Evolutionary conservation across 176 grass and related monocot genomes (phyloP).

Genomic region (Thalia dealbata): DNA sequence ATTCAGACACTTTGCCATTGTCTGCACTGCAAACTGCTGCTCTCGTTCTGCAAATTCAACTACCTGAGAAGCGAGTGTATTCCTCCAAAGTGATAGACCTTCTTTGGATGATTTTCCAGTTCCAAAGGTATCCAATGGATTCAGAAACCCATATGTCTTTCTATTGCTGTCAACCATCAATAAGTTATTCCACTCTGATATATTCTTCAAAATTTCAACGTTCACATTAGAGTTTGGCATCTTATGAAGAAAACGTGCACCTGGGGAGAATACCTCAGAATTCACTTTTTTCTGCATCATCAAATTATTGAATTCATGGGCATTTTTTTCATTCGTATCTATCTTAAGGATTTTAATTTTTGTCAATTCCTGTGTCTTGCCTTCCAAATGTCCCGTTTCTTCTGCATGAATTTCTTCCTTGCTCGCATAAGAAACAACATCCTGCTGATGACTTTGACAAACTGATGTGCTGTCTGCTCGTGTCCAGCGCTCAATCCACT

Average conservation of each 20-base stretch:
- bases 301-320: conserved; percentile 20
- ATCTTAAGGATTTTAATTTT: conserved; percentile 31
- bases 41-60: conserved; percentile 28
- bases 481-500: conserved; percentile 56
- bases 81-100: conserved; percentile 24
- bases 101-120: conserved; percentile 21
- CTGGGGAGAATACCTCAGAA: conserved; percentile 25
- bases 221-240: conserved; percentile 23
- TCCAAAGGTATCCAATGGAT: conserved; percentile 20
- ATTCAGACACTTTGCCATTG: conserved; percentile 1
- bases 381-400: conserved; percentile 1
- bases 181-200: conserved; percentile 37
- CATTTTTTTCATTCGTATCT: conserved; percentile 25
- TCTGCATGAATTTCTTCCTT: not conserved
- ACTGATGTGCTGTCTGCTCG: conserved; percentile 27
- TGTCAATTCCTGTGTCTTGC: conserved; percentile 29
- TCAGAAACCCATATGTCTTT: conserved; percentile 41
- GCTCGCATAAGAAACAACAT: conserved; percentile 6
- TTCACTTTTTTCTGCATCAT: conserved; percentile 24
- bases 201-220: conserved; percentile 25
- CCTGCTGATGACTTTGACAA: conserved; percentile 10
- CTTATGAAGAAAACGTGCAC: conserved; percentile 35
- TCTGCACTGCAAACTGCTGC: conserved; percentile 18
- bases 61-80: conserved; percentile 17
- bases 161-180: conserved; percentile 44